Conservation (phyloP, 1,284 basidiomycete genomes). For the Cutaneotrichosporon sp. region DNA sequence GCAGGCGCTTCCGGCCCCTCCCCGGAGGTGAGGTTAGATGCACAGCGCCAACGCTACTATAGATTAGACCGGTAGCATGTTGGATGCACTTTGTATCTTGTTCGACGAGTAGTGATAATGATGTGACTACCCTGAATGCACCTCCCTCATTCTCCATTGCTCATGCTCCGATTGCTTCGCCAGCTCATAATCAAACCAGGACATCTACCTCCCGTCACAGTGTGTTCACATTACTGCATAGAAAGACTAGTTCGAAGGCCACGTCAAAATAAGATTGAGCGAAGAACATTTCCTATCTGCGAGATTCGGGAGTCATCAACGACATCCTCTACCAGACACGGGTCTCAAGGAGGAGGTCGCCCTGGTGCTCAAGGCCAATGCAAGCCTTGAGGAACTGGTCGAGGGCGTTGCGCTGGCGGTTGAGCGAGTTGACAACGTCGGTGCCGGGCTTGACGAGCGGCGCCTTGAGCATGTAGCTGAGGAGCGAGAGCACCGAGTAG, state of each 20-base stretch:
- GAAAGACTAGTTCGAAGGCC: background rate
- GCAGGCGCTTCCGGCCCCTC: slow-evolving; percentile 4
- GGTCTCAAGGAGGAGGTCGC: slow-evolving; percentile 80
- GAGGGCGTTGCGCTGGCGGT: slow-evolving; percentile 89
- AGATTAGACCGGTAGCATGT: slow-evolving; percentile 8
- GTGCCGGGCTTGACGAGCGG: slow-evolving; percentile 94
- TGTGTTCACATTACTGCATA: slow-evolving; percentile 6
- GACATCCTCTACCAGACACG: slow-evolving; percentile 67
- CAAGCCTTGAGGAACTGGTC: slow-evolving; percentile 73
- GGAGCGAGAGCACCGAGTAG: slow-evolving; percentile 81
- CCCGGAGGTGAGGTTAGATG: background rate
- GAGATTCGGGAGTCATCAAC: background rate
- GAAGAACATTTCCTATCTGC: slow-evolving; percentile 11
- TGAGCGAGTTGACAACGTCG: slow-evolving; percentile 92
- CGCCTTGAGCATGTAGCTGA: slow-evolving; percentile 96
- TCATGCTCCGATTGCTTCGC: too few relatives aligned
- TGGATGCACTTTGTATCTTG: slow-evolving; percentile 2
- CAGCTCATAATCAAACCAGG: too few relatives aligned
- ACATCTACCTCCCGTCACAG: too few relatives aligned
- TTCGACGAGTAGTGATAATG: background rate
- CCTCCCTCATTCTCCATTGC: background rate
- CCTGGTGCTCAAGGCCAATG: slow-evolving; percentile 76
- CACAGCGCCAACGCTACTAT: background rate
- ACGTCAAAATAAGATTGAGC: slow-evolving; percentile 2
- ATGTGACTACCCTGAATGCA: background rate